Base-by-base conservation (phyloP, 768 basidiomycete species). In the Mycena filopes region DNA sequence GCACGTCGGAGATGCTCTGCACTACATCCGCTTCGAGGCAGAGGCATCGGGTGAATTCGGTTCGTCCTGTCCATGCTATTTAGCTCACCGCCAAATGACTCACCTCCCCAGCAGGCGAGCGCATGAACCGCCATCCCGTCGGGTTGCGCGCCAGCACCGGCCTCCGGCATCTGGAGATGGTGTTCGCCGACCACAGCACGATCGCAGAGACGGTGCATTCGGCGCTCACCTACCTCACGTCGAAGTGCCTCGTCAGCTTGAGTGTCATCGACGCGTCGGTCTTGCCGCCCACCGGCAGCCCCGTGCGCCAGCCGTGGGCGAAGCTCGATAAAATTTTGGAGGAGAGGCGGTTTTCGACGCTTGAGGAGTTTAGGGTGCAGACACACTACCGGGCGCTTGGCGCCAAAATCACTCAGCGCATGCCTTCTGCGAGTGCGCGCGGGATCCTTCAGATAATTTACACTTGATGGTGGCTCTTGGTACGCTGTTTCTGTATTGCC, bases 361-460 rank as follows among this genome's bases (percentile, higher is more conserved):
- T 63, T 46, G 13, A 55, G 18, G 25, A 23, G 8, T 50, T 63
- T 15, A 20, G 9, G 1, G 28, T 55, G 4, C n/a, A 48, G 28
- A 15, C 53, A 12, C 26, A 26, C 1, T 42, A 38, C 16, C 25
- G 5, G 11, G 4, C 2, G 15, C 29, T 50, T 0, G 28, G 38
- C 23, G 1, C 16, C 12, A 20, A 29, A 28, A 4, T 42, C 20
- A 2, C 38, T n/a, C n/a, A 18, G 25, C 9, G 15, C 15, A 42
- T 63, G 54, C 40, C 62, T 16, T 49, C 31, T 5, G 18, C 55
- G 3, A 2, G 9, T 4, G 55, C 12, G 16, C 54, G 54, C 18
- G 54, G 62, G 23, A 49, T 56, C n/a, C 55, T 63, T 13, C 54
- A 40, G 6, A 40, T 50, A 36, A 9, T 36, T 36, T 36, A 36